Conservation (phyloP, 306 rosid genomes). For the Pachyrhizus erosus region DNA sequence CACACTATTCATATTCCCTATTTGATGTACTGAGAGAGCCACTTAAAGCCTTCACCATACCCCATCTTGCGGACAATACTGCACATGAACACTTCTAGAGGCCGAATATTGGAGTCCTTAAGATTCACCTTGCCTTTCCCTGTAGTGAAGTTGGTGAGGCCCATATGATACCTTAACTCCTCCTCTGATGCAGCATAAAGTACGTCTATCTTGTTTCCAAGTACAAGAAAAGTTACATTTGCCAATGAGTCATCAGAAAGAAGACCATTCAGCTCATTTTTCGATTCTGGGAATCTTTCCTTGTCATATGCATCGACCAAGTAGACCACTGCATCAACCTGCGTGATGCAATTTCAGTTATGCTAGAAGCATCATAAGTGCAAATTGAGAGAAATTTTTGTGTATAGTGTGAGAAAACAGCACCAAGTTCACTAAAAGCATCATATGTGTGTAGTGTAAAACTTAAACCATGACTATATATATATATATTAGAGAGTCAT, state of each 20-base stretch:
- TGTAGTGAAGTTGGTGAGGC: constrained; percentile 67
- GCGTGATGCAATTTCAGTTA: constrained; percentile 1
- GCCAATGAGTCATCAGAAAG: constrained; percentile 65
- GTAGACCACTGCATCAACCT: constrained; percentile 76
- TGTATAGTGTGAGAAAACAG: no score
- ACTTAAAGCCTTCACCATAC: constrained; percentile 74
- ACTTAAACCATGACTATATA: no score
- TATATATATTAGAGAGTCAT: no score
- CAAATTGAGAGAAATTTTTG: background rate
- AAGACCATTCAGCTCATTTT: constrained; percentile 68
- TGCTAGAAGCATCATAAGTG: background rate
- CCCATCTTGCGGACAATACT: constrained; percentile 78
- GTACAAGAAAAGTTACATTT: constrained; percentile 60
- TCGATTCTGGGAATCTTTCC: constrained; percentile 65
- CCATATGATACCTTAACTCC: constrained; percentile 60
- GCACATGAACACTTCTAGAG: constrained; percentile 77
- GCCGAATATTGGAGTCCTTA: constrained; percentile 60
- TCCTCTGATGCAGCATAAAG: constrained; percentile 74
- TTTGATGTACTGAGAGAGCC: constrained; percentile 73
- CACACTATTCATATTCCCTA: constrained; percentile 32
- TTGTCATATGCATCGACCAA: constrained; percentile 65
- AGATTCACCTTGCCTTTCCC: constrained; percentile 69
- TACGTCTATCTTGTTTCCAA: constrained; percentile 76
- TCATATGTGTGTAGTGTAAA: background rate
- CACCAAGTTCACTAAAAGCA: background rate